These are phyloP conservation scores for Kodamaea restingae DNA, from an alignment of 805 yeast genomes.

Conservation along the genomic window DNA sequence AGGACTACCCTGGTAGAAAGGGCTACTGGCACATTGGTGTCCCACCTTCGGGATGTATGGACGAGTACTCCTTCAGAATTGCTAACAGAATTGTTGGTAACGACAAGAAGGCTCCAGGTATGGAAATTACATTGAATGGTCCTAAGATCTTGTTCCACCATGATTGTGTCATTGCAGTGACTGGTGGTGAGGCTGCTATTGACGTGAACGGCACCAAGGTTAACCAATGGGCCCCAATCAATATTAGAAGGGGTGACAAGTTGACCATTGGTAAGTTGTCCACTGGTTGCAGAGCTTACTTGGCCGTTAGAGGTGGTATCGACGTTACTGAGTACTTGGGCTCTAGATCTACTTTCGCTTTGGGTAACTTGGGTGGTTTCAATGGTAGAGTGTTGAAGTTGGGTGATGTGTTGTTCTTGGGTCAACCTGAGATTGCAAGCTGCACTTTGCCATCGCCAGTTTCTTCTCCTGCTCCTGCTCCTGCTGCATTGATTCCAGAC, in stretches of 20 bases:
- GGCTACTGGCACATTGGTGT: slow-evolving; percentile 92
- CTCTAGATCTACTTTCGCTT: slow-evolving; percentile 93
- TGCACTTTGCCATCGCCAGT: slow-evolving; percentile 72
- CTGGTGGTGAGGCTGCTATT: slow-evolving; percentile 80
- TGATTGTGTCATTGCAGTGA: slow-evolving; percentile 69
- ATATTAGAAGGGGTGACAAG: slow-evolving; percentile 69
- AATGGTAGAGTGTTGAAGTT: slow-evolving; percentile 88
- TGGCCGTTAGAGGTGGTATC: slow-evolving; percentile 88
- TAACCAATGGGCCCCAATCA: slow-evolving; percentile 69
- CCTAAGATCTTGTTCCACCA: slow-evolving; percentile 84
- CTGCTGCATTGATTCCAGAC: slow-evolving; percentile 52
- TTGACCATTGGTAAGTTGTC: slow-evolving; percentile 76
- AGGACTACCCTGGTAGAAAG: slow-evolving; percentile 93
- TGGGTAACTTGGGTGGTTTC: slow-evolving; percentile 90
- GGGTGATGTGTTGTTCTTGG: slow-evolving; percentile 88
- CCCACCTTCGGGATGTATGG: slow-evolving; percentile 99
- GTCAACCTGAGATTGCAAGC: slow-evolving; percentile 66
- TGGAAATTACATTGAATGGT: slow-evolving; percentile 85
- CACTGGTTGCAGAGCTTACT: slow-evolving; percentile 83
- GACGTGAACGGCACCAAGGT: slow-evolving; percentile 57
- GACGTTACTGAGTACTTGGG: slow-evolving; percentile 94
- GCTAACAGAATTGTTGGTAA: slow-evolving; percentile 93
- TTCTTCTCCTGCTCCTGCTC: slow-evolving; percentile 57
- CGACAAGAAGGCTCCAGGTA: slow-evolving; percentile 74
- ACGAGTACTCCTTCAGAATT: slow-evolving; percentile 79